A percentile compares a stretch with the other conserved stretches of the same genome.
Evolutionary conservation across 768 basidiomycete species (phyloP).

Genomic region (Roridomyces roridus): DNA sequence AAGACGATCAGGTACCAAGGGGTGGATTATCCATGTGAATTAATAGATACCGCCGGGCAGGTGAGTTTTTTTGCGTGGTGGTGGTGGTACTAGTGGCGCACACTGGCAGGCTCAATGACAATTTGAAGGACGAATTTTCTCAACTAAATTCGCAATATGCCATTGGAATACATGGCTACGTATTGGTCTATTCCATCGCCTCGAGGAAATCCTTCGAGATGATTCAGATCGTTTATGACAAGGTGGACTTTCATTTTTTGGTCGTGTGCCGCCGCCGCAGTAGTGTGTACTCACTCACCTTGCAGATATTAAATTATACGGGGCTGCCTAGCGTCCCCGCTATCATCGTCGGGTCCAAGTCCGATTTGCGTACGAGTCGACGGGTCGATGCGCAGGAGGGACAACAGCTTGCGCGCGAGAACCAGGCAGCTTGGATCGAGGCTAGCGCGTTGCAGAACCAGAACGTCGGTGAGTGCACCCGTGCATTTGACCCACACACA

Average conservation of each 20-base stretch:
- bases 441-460: conserved; percentile 86
- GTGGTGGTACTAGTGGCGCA: no score
- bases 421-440: conserved; percentile 84
- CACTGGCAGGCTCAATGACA: conserved; percentile 6
- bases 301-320: conserved; percentile 76
- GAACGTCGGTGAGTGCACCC: conserved; percentile 80
- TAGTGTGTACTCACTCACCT: neutral
- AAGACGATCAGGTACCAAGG: conserved; percentile 90
- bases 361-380: conserved; percentile 77
- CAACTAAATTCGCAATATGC: conserved; percentile 93
- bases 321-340: conserved; percentile 87
- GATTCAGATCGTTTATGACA: conserved; percentile 92
- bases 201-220: conserved; percentile 92
- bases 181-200: conserved; percentile 95
- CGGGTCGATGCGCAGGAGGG: conserved; percentile 81
- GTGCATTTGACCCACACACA: neutral
- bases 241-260: conserved; percentile 32
- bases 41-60: conserved; percentile 98
- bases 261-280: no score
- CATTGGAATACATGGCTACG: conserved; percentile 96
- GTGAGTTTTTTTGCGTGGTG: no score
- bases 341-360: conserved; percentile 94
- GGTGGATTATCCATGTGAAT: conserved; percentile 93
- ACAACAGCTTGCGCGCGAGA: conserved; percentile 71
- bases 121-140: conserved; percentile 91